These are phyloP conservation scores for Aspergillus sp. DNA, from an alignment of 2,329 filamentous ascomycete genomes.

Conservation along the genomic window DNA sequence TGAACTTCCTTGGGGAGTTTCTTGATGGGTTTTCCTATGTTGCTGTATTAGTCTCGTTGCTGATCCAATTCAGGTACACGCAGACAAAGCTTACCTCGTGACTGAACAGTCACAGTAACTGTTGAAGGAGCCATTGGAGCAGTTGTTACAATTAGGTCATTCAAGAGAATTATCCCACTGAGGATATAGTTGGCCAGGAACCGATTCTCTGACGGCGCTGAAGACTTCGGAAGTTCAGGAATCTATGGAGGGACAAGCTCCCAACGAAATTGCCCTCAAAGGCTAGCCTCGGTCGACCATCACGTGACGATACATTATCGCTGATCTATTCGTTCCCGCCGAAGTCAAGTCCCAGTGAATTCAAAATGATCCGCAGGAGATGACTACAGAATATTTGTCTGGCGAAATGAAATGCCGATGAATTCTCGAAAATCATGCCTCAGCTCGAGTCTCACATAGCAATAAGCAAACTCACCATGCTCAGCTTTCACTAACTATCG, in stretches of 20 bases:
- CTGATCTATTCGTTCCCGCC: background rate
- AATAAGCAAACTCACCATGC: background rate
- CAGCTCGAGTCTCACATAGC: background rate
- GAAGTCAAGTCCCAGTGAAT: background rate
- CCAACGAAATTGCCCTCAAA: background rate
- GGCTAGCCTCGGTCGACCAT: background rate
- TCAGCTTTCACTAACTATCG: background rate
- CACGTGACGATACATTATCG: background rate
- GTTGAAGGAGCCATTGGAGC: constrained; percentile 34
- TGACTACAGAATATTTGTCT: background rate
- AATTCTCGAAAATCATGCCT: background rate
- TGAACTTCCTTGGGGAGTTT: constrained; percentile 58
- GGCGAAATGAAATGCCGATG: background rate
- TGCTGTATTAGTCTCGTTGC: constrained; percentile 14
- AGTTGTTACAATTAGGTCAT: background rate
- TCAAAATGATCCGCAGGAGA: background rate
- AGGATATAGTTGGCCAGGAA: background rate
- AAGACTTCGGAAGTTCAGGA: background rate
- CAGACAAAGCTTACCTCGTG: constrained; percentile 38
- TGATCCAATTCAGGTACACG: background rate
- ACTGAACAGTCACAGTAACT: constrained; percentile 41
- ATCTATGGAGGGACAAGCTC: background rate
- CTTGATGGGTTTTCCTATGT: constrained; percentile 60
- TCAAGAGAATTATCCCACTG: background rate
- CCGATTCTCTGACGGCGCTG: background rate